These are phyloP conservation scores for Thielaviopsis musarum DNA, from an alignment of 2,329 filamentous ascomycete genomes.

Conservation along the genomic window DNA sequence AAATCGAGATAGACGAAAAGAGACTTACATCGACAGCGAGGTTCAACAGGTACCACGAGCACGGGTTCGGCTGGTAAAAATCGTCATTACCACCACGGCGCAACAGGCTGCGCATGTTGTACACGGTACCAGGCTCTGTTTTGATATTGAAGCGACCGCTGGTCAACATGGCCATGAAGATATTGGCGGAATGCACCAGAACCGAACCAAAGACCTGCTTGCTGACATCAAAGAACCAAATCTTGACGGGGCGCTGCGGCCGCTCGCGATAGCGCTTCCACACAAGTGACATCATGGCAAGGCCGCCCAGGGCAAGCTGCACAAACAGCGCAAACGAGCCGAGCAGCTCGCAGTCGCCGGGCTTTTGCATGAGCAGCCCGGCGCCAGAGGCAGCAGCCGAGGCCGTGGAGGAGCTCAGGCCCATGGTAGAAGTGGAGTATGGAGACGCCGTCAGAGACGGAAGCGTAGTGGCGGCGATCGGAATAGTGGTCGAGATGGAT, in stretches of 20 bases:
- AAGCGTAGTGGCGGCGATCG: neutral
- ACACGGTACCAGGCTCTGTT: conserved; percentile 28
- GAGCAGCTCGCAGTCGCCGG: conserved; percentile 69
- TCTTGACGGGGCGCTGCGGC: conserved; percentile 80
- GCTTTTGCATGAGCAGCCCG: conserved; percentile 12
- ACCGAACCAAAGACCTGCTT: conserved; percentile 95
- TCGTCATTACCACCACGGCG: conserved; percentile 29
- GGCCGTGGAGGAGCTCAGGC: conserved; percentile 18
- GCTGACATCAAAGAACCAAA: conserved; percentile 95
- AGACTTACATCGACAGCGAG: conserved; percentile 79
- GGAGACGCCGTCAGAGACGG: conserved; percentile 6
- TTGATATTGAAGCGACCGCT: conserved; percentile 64
- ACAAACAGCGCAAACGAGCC: conserved; percentile 84
- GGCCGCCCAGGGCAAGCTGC: conserved; percentile 66
- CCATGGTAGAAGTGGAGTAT: conserved; percentile 13
- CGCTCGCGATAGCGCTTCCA: conserved; percentile 87
- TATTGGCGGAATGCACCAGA: conserved; percentile 78
- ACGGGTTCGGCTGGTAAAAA: conserved; percentile 68
- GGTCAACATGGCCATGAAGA: conserved; percentile 92
- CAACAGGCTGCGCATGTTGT: conserved; percentile 22
- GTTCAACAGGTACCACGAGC: conserved; percentile 91
- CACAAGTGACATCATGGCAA: conserved; percentile 74
- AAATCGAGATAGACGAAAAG: neutral
- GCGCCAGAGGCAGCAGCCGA: conserved; percentile 16
- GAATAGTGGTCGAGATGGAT: neutral